These are phyloP conservation scores for Colletotrichum tropicicola DNA, from an alignment of 2,329 filamentous ascomycete species.

Conservation along the genomic window DNA sequence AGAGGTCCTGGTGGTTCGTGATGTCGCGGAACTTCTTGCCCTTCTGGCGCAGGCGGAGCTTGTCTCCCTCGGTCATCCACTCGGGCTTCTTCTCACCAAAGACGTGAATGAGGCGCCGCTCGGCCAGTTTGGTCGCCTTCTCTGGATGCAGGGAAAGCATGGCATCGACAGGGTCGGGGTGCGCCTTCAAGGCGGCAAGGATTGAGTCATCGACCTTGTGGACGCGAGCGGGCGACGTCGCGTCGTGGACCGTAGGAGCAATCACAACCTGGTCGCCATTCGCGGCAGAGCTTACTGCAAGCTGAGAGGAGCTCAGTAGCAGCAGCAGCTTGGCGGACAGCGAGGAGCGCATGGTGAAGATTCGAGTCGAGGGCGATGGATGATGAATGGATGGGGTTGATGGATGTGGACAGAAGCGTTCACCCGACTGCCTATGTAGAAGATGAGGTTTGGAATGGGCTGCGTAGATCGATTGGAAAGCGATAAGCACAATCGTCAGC, in stretches of 20 bases:
- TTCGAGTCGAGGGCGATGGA: background rate
- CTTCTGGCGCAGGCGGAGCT: conserved; percentile 72
- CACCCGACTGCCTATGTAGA: background rate
- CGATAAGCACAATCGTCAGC: background rate
- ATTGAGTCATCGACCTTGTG: conserved; percentile 34
- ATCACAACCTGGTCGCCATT: conserved; percentile 15
- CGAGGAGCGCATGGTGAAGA: conserved; percentile 14
- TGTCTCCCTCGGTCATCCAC: conserved; percentile 79
- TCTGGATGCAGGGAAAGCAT: conserved; percentile 37
- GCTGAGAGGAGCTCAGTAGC: conserved; percentile 23
- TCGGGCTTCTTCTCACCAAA: conserved; percentile 67
- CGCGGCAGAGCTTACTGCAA: background rate
- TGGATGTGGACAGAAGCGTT: background rate
- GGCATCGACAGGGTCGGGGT: conserved; percentile 41
- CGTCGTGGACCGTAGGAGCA: background rate
- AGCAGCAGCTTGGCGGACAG: conserved; percentile 18
- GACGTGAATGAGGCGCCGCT: conserved; percentile 69
- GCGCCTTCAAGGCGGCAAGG: conserved; percentile 34
- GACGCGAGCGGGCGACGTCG: background rate
- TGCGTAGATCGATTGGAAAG: background rate
- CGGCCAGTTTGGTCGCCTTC: conserved; percentile 38
- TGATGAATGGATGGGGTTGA: background rate
- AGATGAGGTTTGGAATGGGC: background rate
- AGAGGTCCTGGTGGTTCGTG: conserved; percentile 67
- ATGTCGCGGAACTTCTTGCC: conserved; percentile 79